Evolutionary conservation across 495 filamentous ascomycete species (phyloP), one percentile per base, ranked within the genome.

Genomic region (Bombardia bombarda): DNA sequence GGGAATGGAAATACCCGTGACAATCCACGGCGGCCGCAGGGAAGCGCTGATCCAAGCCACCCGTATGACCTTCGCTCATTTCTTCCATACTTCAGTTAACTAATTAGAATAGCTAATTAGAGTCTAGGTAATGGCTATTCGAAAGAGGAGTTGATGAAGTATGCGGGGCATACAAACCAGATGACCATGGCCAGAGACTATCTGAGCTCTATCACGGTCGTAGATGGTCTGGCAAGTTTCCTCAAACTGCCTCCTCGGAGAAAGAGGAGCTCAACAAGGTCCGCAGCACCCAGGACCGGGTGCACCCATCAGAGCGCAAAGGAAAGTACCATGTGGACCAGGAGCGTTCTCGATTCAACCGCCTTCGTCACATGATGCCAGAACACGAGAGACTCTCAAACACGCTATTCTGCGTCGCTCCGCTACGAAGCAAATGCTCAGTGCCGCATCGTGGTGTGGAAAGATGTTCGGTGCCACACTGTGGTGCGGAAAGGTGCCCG

Each of bases 71-170:
- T 44, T 33, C 35, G n/a, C n/a, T n/a, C n/a, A n/a, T 23, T 32
- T 28, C 30, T 31, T 42, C 32, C 10, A 35, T 20, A 42, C 18
- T 40, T 16, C 24, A 40, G 23, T 30, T 32, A 48, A 19, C 39
- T 46, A 51, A 52, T n/a, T n/a, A n/a, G n/a, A n/a, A n/a, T n/a
- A n/a, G n/a, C n/a, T n/a, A n/a, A n/a, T 46, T 25, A 37, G n/a
- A 32, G 20, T 40, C 26, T 26, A 55, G 52, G 39, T 16, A 36
- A 38, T 38, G 35, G 52, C 32, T 55, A 51, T 42, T 55, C 34
- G 36, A 45, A 51, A 30, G 45, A 41, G 14, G 37, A 55, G 40
- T 25, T 51, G 4, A 44, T 55, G 16, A 55, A 55, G 49, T 55
- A 52, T 25, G 40, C 44, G 26, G 32, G 16, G 25, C 35, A 55